Percentiles rank a stretch among this genome's conserved stretches.
Evolutionary conservation across 2,329 filamentous ascomycete species (phyloP).

Genomic region (Colletotrichum sp.): DNA sequence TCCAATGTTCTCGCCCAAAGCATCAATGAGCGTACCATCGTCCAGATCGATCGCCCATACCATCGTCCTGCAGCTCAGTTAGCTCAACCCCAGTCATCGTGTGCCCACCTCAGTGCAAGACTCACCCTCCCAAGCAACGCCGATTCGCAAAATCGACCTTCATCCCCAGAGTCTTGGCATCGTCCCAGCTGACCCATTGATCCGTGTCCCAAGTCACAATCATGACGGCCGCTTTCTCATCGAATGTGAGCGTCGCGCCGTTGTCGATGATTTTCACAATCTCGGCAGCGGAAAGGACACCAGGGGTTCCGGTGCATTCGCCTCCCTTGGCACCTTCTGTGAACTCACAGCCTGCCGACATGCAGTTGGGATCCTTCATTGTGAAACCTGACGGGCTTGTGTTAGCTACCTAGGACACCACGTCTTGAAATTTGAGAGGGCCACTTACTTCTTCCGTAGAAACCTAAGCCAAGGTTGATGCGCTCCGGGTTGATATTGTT

Average conservation of each 20-base stretch:
- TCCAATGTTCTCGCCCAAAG: background rate
- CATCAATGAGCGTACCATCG: background rate
- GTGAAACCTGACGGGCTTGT: background rate
- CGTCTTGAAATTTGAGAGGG: background rate
- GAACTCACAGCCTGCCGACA: background rate
- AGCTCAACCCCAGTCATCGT: background rate
- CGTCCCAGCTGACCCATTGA: slow-evolving; percentile 37
- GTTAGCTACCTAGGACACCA: background rate
- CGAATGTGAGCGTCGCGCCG: background rate
- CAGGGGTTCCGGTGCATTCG: background rate
- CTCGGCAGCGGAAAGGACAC: slow-evolving; percentile 18
- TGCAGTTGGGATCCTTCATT: background rate
- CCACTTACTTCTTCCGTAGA: background rate
- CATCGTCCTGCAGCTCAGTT: background rate
- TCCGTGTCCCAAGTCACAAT: slow-evolving; percentile 24
- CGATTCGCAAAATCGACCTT: slow-evolving; percentile 24
- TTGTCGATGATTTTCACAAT: slow-evolving; percentile 26
- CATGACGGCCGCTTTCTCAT: slow-evolving; percentile 32
- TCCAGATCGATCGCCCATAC: background rate
- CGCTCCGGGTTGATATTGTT: slow-evolving; percentile 28
- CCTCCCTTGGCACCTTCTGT: background rate
- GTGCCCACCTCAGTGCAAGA: background rate
- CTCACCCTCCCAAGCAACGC: background rate
- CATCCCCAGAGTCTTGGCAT: slow-evolving; percentile 20
- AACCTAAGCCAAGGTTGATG: slow-evolving; percentile 32